A percentile compares a stretch with the other conserved stretches of the same genome.
phyloP scores from a whole-genome alignment of 2,329 filamentous ascomycete genomes.

The Celoporthe dispersa region DNA sequence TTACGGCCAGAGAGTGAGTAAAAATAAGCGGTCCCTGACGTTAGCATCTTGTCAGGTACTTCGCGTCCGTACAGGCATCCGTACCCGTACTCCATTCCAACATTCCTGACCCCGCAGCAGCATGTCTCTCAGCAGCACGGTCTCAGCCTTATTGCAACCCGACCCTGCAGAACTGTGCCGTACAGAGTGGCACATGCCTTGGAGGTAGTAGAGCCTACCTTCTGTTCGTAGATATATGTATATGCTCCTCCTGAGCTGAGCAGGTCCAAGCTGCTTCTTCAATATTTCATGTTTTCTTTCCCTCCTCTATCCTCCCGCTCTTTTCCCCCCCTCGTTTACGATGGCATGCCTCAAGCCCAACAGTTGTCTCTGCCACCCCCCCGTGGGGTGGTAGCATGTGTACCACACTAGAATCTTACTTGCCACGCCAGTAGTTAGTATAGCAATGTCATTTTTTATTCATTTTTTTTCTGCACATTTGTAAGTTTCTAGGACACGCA shows the following conservation, averaged over 20 bases:
- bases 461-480: neutral
- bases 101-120: neutral
- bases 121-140: neutral
- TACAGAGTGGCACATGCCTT: neutral
- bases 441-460: neutral
- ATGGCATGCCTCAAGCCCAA: neutral
- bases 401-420: neutral
- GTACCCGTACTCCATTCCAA: neutral
- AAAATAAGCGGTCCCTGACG: neutral
- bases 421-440: neutral
- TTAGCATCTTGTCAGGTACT: neutral
- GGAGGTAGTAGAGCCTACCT: too few species aligned
- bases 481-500: neutral
- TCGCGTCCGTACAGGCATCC: too few species aligned
- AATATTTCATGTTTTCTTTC: too few species aligned
- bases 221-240: too few species aligned
- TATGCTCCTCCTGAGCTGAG: too few species aligned
- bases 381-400: neutral
- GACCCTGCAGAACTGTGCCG: neutral
- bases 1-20: too few species aligned
- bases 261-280: too few species aligned
- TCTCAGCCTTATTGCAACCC: neutral
- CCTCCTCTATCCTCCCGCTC: neutral
- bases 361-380: too few species aligned
- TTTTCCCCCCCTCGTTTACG: neutral